Conservation (phyloP, 768 basidiomycete species). For the Ephemerocybe angulata region DNA sequence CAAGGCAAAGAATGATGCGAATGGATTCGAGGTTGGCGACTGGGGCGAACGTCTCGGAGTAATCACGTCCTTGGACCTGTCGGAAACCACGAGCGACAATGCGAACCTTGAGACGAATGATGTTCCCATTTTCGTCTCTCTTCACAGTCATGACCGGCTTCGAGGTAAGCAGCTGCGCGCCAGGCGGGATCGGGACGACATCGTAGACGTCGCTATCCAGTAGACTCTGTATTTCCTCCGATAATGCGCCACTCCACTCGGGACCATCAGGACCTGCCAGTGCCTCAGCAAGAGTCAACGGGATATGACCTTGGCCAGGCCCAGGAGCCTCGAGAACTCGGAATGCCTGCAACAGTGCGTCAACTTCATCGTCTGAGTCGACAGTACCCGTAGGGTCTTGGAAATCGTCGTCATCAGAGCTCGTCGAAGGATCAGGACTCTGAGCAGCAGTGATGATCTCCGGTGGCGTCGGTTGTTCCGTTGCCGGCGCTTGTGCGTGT, state of each 20-base stretch:
- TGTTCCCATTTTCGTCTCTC: slow-evolving; percentile 11
- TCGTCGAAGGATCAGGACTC: too few species aligned
- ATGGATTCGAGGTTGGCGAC: slow-evolving; percentile 16
- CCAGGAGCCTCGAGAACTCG: too few species aligned
- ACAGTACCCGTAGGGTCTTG: too few species aligned
- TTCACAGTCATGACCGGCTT: slow-evolving; percentile 12
- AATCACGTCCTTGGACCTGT: slow-evolving; percentile 15
- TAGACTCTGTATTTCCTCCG: slow-evolving; percentile 8
- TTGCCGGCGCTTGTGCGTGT: too few species aligned
- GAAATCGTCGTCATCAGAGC: too few species aligned
- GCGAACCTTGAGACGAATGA: slow-evolving; percentile 11
- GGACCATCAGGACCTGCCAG: slow-evolving; percentile 1
- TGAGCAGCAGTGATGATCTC: too few species aligned
- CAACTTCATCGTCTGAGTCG: too few species aligned
- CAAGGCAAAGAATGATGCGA: slow-evolving; percentile 14
- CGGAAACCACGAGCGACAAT: slow-evolving; percentile 16
- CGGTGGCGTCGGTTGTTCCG: too few species aligned
- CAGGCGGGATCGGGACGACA: slow-evolving; percentile 4
- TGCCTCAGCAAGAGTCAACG: slow-evolving; percentile 4
- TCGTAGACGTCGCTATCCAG: slow-evolving; percentile 10
- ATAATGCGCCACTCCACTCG: slow-evolving; percentile 5
- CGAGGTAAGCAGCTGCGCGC: slow-evolving; percentile 7
- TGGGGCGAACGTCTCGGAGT: slow-evolving; percentile 14
- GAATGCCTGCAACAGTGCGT: too few species aligned
- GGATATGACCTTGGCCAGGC: too few species aligned